Conservation (phyloP, 129 eudicot genomes). For the Flaveria bidentis region DNA sequence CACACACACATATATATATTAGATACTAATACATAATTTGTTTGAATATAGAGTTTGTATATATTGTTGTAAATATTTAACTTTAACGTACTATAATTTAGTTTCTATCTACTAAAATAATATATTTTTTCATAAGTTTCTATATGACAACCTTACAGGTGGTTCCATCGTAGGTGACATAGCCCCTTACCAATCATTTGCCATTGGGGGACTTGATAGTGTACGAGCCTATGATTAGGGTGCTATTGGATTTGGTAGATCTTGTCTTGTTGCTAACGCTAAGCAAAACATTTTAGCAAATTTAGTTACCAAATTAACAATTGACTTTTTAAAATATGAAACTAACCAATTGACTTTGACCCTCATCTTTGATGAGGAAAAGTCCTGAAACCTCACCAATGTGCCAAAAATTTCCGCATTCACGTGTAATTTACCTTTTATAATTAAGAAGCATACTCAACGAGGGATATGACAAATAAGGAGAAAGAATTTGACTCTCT, state of each 20-base stretch:
- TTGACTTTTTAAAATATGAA: no score
- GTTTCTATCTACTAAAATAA: not conserved
- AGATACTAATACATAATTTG: not conserved
- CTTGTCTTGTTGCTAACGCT: conserved; percentile 86
- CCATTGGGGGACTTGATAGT: conserved; percentile 92
- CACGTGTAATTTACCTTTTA: no score
- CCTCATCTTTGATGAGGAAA: no score
- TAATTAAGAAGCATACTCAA: no score
- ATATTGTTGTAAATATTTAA: not conserved
- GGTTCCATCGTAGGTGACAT: conserved; percentile 93
- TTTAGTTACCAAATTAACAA: no score
- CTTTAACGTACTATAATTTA: not conserved
- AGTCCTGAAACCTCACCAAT: no score
- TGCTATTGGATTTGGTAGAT: conserved; percentile 93
- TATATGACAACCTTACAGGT: conserved; percentile 73
- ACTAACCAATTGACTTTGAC: no score
- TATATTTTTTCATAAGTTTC: not conserved
- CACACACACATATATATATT: no score
- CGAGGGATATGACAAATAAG: no score
- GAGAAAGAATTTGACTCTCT: no score
- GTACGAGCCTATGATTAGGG: conserved; percentile 95
- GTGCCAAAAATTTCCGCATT: no score
- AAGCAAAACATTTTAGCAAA: no score
- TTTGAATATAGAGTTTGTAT: not conserved
- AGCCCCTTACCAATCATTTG: conserved; percentile 98